Percentiles rank a stretch among this genome's conserved stretches.
These are phyloP conservation scores for Funneliformis geosporum DNA, from an alignment of 192 early-diverging fungal genomes.

Conservation along the genomic window DNA sequence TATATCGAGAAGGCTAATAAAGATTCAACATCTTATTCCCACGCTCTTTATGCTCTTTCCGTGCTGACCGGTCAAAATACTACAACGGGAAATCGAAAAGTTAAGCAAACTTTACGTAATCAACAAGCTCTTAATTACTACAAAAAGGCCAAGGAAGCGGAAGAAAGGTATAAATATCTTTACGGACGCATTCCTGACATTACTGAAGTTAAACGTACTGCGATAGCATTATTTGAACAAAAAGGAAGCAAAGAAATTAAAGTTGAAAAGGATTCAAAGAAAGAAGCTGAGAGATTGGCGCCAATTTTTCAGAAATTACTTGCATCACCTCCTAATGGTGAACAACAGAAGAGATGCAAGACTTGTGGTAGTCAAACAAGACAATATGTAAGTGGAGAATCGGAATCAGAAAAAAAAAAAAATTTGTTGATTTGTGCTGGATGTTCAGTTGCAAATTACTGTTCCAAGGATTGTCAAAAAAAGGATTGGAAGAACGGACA, in stretches of 20 bases:
- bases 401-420: conserved; percentile 33
- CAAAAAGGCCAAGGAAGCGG: conserved; percentile 53
- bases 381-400: conserved; percentile 19
- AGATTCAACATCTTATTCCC: conserved; percentile 54
- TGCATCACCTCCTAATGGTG: conserved; percentile 15
- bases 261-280: conserved; percentile 23
- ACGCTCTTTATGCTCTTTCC: conserved; percentile 54
- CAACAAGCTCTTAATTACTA: conserved; percentile 52
- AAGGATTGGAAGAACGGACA: conserved; percentile 55
- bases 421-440: conserved; percentile 52
- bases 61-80: conserved; percentile 41
- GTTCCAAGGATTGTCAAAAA: conserved; percentile 61
- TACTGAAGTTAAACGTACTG: conserved; percentile 54
- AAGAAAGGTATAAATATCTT: conserved; percentile 53
- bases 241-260: neutral
- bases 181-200: conserved; percentile 52
- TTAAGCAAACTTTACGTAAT: conserved; percentile 38
- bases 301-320: conserved; percentile 36
- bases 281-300: conserved; percentile 18
- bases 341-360: conserved; percentile 34
- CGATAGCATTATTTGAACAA: conserved; percentile 43
- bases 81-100: conserved; percentile 46
- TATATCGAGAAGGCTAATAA: conserved; percentile 53
- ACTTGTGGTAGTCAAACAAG: conserved; percentile 39
- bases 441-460: conserved; percentile 58